Percentiles rank a stretch among this genome's conserved stretches.
Evolutionary conservation across 2,329 filamentous ascomycete genomes (phyloP).

Genomic region (Calonectria naviculata): DNA sequence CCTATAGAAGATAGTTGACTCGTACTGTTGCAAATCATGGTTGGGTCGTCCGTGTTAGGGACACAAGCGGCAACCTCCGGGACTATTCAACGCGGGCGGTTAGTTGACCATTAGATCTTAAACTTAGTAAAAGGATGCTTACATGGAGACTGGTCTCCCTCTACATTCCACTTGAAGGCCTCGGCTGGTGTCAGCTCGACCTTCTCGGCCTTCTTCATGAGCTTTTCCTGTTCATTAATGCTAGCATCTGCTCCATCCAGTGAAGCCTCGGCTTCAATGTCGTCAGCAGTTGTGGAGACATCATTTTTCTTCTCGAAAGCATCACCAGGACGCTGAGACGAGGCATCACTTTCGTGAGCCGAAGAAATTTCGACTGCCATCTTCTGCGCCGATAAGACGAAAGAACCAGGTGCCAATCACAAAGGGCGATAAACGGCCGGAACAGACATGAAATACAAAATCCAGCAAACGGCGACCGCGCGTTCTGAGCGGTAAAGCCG

Average conservation of each 20-base stretch:
- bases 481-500: background rate
- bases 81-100: background rate
- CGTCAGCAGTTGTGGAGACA: background rate
- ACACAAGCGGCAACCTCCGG: constrained; percentile 22
- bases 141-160: constrained; percentile 20
- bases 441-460: background rate
- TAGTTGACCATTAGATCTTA: background rate
- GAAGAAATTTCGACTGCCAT: constrained; percentile 15
- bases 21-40: constrained; percentile 12
- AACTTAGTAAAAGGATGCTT: background rate
- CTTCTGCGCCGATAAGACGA: background rate
- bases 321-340: background rate
- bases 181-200: constrained; percentile 14
- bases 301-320: background rate
- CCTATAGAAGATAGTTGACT: background rate
- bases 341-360: background rate
- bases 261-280: constrained; percentile 14
- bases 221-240: constrained; percentile 8
- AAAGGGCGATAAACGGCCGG: background rate
- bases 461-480: background rate
- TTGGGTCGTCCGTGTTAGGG: constrained; percentile 18
- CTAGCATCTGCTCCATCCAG: background rate
- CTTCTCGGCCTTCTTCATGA: constrained; percentile 6
- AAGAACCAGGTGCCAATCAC: background rate
- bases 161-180: constrained; percentile 21